Evolutionary conservation across 495 filamentous ascomycete species (phyloP), one percentile per base, ranked within the genome.

Genomic region (Aspergillus cristatus): DNA sequence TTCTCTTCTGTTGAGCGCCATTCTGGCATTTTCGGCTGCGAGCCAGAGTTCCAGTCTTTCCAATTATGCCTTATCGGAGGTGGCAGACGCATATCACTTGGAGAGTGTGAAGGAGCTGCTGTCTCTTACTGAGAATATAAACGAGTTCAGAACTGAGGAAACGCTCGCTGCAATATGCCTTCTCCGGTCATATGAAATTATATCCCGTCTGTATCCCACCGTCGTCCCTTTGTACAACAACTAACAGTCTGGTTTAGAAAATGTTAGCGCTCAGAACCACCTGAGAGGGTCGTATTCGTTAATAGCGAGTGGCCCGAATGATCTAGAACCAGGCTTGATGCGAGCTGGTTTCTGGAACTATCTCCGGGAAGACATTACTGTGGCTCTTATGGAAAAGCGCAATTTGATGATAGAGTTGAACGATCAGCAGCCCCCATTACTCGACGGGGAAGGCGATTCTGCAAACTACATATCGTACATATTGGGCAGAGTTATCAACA

Each of bases 301-400:
- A 1, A 12, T 55, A n/a, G 32, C 43, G 2, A 48, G 41, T 29
- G 17, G 26, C 10, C 39, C 35, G 3, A 50, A 53, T 11, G 28
- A 45, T 7, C 28, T 45, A 32, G 24, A 25, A 1, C 30, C 47
- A 34, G 52, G 46, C 7, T 45, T 64, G 4, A 28, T 53, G 18
- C 46, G 44, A 32, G 53, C 60, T 13, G 57, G 57, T 1, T 57
- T 60, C 20, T 65, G 57, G 62, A 63, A 63, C 30, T 58, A 62
- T n/a, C 48, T 65, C 2, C 47, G 60, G 0, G 58, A 63, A 46
- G 55, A 65, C 14, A 65, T 63, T 32, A 62, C 58, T 0, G 54
- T 62, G 1, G 53, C 57, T 15, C 40, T 65, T 6, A 54, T 59
- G 25, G 48, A 54, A 14, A 43, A 51, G 14, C 47, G 56, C 6